phyloP scores from a whole-genome alignment of 345 rosid species.

The Pistacia vera region DNA sequence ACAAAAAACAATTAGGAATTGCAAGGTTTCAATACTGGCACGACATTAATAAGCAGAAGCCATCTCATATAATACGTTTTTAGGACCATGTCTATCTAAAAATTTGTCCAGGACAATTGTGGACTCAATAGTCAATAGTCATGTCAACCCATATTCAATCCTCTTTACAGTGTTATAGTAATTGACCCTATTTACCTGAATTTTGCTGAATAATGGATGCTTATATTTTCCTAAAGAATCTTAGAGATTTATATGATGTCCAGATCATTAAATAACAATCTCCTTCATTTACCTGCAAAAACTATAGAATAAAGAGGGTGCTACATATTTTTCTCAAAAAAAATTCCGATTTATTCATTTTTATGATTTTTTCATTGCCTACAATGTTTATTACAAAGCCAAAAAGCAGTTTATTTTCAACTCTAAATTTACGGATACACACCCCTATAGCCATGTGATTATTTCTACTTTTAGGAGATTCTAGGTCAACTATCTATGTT shows the following conservation, averaged over 20 bases:
- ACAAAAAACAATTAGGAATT: slow-evolving; percentile 2
- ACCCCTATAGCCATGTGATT: background rate
- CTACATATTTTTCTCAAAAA: background rate
- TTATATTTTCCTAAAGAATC: no score
- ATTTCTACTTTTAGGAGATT: background rate
- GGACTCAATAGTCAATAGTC: no score
- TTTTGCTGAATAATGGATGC: no score
- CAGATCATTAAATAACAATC: background rate
- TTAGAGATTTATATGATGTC: no score
- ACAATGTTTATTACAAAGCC: background rate
- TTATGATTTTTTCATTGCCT: background rate
- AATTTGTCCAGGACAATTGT: no score
- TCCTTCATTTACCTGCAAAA: background rate
- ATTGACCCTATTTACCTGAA: no score
- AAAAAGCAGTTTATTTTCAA: background rate
- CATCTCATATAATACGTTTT: no score
- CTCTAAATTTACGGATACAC: background rate
- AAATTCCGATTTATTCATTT: background rate
- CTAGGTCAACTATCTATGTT: background rate
- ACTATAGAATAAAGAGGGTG: background rate
- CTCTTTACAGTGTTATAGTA: no score
- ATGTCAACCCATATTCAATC: no score
- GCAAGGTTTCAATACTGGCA: background rate
- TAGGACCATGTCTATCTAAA: no score
- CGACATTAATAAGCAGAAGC: no score